Evolutionary conservation across 371 early-diverging fungal genomes (phyloP), one percentile per base, ranked within the genome.

Genomic region (Parasitella parasitica): DNA sequence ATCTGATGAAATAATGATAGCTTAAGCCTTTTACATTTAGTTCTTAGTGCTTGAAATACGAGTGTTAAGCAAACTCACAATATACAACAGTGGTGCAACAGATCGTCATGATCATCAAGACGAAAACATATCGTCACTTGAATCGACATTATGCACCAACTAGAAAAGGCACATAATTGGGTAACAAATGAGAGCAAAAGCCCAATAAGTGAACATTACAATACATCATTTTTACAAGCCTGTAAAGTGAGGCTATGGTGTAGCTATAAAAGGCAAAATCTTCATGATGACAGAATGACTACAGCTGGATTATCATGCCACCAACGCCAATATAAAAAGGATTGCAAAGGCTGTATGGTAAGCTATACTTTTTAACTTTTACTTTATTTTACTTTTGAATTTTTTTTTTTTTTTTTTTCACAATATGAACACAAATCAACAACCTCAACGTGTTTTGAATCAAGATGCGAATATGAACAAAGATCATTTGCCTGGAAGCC

Each of bases 231-330:
- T n/a, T 6, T 20, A 9, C 6, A 41, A 2, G n/a, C n/a, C n/a
- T 7, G 9, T 11, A 22, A 18, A 43, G 22, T 41, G 9, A 36
- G 22, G 43, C n/a, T 20, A 11, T 1, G 12, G 22, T 11, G 27
- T 56, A 56, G 20, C 56, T 20, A 39, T 28, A 56, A 56, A 43
- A 56, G 56, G 56, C 36, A 56, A 56, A 41, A 16, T 16, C 18
- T 37, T 16, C 15, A 51, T 60, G 60, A 60, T 60, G 60, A 52
- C 20, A 60, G 34, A 60, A 60, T 60, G 60, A 60, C 60, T 43
- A 22, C 18, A 43, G 43, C 20, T 43, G 8, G 43, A 43, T n/a
- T n/a, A 22, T 5, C 12, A 20, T 1, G 6, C 18, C 11, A n/a
- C n/a, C 9, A 22, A 43, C 11, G 11, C 9, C 20, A 18, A 9